phyloP scores from a whole-genome alignment of 306 rosid genomes.

The Psophocarpus tetragonolobus region DNA sequence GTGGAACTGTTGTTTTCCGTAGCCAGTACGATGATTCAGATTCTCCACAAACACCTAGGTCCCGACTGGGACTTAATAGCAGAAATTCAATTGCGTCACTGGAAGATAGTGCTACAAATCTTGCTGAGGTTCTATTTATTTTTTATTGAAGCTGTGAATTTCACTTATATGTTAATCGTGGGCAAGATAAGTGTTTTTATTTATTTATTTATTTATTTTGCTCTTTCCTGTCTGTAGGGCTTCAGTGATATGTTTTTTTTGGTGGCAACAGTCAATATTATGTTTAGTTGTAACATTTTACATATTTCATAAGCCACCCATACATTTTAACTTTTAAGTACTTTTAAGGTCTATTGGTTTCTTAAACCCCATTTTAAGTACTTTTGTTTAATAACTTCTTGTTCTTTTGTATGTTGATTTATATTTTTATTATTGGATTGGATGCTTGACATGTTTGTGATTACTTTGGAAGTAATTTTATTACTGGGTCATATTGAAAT shows the following conservation, averaged over 20 bases:
- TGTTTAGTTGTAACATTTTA: neutral
- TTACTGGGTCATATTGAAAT: neutral
- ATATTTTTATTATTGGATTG: neutral
- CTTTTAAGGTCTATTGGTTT: neutral
- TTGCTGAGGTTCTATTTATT: conserved; percentile 71
- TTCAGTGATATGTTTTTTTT: neutral
- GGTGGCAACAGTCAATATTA: neutral
- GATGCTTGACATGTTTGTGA: neutral
- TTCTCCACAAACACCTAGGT: conserved; percentile 70
- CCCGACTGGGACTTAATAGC: conserved; percentile 67
- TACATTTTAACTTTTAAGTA: neutral
- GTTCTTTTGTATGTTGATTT: neutral
- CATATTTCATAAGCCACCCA: neutral
- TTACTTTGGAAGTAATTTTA: conserved; percentile 3
- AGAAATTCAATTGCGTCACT: conserved; percentile 59
- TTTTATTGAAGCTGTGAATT: conserved; percentile 10
- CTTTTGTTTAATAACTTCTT: neutral
- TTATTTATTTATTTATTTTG: no score
- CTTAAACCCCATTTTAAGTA: neutral
- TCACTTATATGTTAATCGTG: neutral
- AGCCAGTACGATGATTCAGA: conserved; percentile 69
- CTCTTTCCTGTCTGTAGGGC: neutral
- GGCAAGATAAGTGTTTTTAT: neutral
- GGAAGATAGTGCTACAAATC: conserved; percentile 87
- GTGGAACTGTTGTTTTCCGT: conserved; percentile 87